Evolutionary conservation across 2,329 filamentous ascomycete species (phyloP).

Genomic region (Colletotrichum sp.): DNA sequence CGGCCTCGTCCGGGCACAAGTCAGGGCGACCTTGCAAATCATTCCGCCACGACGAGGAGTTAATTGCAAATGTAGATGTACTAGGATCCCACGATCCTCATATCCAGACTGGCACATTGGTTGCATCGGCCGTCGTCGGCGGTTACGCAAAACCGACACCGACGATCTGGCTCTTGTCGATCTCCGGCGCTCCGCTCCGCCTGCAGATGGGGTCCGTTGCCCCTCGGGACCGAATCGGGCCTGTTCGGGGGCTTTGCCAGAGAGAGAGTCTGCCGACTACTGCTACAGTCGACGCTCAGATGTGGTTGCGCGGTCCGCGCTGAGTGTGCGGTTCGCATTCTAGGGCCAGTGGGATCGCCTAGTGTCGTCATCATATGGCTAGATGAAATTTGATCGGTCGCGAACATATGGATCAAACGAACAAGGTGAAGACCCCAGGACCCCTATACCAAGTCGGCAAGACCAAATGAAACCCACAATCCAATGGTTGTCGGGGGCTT

Average conservation of each 20-base stretch:
- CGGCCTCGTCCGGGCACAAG: neutral
- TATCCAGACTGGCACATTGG: neutral
- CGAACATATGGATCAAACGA: neutral
- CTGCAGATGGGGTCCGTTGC: neutral
- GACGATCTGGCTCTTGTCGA: neutral
- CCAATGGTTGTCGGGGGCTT: neutral
- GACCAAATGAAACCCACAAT: neutral
- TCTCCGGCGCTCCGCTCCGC: neutral
- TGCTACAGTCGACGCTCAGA: neutral
- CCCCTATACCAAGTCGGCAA: neutral
- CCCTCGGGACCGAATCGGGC: slow-evolving; percentile 7
- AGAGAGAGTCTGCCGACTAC: neutral
- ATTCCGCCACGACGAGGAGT: too few relatives aligned
- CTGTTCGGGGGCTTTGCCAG: neutral
- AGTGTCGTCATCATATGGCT: neutral
- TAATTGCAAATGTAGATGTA: neutral
- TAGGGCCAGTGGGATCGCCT: neutral
- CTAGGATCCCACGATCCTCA: neutral
- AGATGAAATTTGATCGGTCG: neutral
- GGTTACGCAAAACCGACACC: neutral
- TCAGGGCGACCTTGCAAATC: neutral
- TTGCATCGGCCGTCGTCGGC: neutral
- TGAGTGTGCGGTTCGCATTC: neutral
- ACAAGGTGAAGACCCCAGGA: neutral
- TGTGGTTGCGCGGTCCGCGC: neutral